Base-by-base conservation (phyloP, 2,329 filamentous ascomycete genomes). In the Arthrobotrys pseudoclavata region DNA sequence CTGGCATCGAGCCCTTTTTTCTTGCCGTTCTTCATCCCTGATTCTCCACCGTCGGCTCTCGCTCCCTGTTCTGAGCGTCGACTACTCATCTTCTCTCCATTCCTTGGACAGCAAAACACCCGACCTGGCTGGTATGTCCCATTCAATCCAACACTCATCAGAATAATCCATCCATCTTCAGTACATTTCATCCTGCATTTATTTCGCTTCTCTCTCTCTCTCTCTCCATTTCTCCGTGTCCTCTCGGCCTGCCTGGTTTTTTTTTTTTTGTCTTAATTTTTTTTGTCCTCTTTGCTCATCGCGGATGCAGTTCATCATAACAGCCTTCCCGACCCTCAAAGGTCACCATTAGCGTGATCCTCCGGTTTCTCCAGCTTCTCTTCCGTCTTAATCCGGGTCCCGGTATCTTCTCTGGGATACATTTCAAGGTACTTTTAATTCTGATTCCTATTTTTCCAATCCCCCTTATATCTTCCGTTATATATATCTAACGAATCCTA, bases 81-180 rank as follows among this genome's bases (percentile, higher is more conserved):
- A 70, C 72, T 55, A 50, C 50, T 61, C 66, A 64, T 69, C 66
- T 69, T 34, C 68, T 52, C 15, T 69, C 63, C 71, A 76, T 76
- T 76, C 71, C 71, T 76, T 69, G 69, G 69, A 72, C 69, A 72
- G 40, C 69, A 26, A 69, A 76, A 76, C 71, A 76, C 57, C 72
- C 66, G 72, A 69, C 72, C 66, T 69, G 72, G 60, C 66, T 76
- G 72, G 72, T 76, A 76, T 76, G 72, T 76, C 61, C 67, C 66
- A 76, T 76, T 67, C 20, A 66, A 76, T 70, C 72, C 66, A 70
- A 66, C 66, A 70, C 66, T 70, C 50, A 57, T 61, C 61, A 34
- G 48, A 69, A 69, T 60, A 63, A 64, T 40, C n/a, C 34, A 47
- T 64, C 60, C 47, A 55, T 63, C 42, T 24, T 26, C 55, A 60